Conservation (phyloP, 2,329 filamentous ascomycete genomes). For the Neophaeococcomyces aloes region DNA sequence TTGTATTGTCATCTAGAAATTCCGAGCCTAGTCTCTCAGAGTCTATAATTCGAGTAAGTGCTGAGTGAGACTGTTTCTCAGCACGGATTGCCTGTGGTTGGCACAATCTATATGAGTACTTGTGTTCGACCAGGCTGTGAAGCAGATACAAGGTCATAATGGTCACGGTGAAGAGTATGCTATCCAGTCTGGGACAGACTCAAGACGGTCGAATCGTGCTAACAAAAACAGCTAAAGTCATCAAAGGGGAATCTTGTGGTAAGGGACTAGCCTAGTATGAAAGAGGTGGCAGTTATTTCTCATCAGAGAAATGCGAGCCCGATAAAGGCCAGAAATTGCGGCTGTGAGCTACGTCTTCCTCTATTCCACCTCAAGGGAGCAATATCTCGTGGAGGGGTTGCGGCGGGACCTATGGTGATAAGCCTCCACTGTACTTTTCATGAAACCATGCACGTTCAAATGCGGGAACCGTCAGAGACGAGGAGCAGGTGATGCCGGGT, state of each 20-base stretch:
- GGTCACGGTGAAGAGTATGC: too few species aligned
- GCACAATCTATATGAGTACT: too few species aligned
- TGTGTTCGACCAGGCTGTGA: too few species aligned
- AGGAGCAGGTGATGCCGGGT: too few species aligned
- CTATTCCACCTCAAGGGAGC: background rate
- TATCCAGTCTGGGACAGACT: too few species aligned
- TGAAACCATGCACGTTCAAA: background rate
- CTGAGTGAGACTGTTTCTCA: background rate
- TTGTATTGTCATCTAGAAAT: background rate
- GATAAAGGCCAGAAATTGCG: slow-evolving; percentile 1
- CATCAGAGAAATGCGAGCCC: background rate
- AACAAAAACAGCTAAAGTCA: background rate
- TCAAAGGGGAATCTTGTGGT: background rate
- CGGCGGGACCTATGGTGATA: background rate
- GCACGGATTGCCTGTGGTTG: too few species aligned
- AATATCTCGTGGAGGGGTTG: slow-evolving; percentile 1
- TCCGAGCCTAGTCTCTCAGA: background rate
- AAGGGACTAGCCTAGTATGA: background rate
- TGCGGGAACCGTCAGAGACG: too few species aligned
- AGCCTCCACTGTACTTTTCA: background rate
- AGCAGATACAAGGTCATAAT: too few species aligned
- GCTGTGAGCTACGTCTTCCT: background rate
- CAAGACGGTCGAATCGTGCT: too few species aligned
- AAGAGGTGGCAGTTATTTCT: background rate
- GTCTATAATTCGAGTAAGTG: too few species aligned